A percentile compares a stretch with the other conserved stretches of the same genome.
Evolutionary conservation across 2,329 filamentous ascomycete genomes (phyloP).

Genomic region (Claviceps cyperi): DNA sequence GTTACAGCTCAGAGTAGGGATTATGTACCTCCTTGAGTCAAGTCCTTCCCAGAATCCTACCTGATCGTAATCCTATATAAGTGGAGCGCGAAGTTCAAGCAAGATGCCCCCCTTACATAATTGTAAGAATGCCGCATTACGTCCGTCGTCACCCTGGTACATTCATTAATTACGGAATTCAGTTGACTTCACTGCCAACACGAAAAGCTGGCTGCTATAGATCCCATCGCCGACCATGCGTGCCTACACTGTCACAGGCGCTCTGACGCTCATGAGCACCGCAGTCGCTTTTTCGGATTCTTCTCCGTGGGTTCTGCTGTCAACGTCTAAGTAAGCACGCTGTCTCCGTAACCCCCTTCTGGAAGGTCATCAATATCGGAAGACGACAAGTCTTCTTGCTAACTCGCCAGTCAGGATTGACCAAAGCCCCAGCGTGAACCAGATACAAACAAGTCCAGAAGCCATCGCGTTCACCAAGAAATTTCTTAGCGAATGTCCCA

Average conservation of each 20-base stretch:
- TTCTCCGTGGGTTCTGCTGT: slow-evolving; percentile 80
- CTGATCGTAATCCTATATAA: no score
- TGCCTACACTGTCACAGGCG: slow-evolving; percentile 33
- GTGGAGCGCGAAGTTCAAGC: not conserved
- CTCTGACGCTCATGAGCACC: slow-evolving; percentile 40
- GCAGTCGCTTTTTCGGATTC: slow-evolving; percentile 69
- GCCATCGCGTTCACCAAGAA: slow-evolving; percentile 28
- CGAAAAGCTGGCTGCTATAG: slow-evolving; percentile 1
- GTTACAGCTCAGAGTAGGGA: no score
- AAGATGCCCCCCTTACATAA: not conserved
- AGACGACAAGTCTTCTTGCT: not conserved
- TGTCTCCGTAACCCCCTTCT: not conserved
- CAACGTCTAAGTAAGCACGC: slow-evolving; percentile 57
- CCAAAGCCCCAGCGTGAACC: slow-evolving; percentile 18
- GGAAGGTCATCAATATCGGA: slow-evolving; percentile 2
- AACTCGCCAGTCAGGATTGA: slow-evolving; percentile 17
- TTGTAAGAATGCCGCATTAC: not conserved
- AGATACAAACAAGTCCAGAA: slow-evolving; percentile 35
- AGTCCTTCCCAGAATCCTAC: no score
- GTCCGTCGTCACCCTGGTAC: not conserved
- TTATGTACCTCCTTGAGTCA: no score
- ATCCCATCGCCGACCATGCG: slow-evolving; percentile 30
- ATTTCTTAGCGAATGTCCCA: slow-evolving; percentile 55
- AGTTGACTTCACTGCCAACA: slow-evolving; percentile 13
- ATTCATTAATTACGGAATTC: slow-evolving; percentile 8